Conservation (phyloP, 805 yeast species). For the Spathaspora boniae region DNA sequence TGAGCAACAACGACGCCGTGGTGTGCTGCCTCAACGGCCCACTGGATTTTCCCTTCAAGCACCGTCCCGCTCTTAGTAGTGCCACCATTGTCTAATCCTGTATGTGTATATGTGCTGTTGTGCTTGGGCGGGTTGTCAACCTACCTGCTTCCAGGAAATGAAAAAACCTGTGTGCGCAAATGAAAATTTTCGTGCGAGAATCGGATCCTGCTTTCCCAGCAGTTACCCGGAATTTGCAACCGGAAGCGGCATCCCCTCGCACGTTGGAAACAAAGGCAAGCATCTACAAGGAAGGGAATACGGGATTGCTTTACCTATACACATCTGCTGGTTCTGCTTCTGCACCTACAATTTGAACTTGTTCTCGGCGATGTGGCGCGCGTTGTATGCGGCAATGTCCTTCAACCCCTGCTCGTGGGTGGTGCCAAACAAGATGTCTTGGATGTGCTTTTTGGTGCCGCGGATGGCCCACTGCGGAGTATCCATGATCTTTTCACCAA, state of each 20-base stretch:
- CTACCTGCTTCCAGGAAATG: no score
- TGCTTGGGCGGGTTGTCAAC: no score
- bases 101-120: no score
- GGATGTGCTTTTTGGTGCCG: slow-evolving; percentile 60
- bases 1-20: slow-evolving; percentile 9
- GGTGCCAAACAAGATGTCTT: slow-evolving; percentile 35
- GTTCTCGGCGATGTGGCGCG: slow-evolving; percentile 23
- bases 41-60: not conserved
- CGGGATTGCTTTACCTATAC: not conserved
- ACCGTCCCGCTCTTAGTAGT: not conserved
- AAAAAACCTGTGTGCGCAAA: no score
- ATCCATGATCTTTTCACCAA: slow-evolving; percentile 46
- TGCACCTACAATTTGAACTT: slow-evolving; percentile 6
- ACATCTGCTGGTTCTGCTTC: not conserved
- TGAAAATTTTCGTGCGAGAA: no score
- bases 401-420: slow-evolving; percentile 45
- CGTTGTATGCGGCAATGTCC: slow-evolving; percentile 53
- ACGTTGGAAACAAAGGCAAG: no score
- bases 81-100: not conserved
- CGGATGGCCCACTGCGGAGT: slow-evolving; percentile 57
- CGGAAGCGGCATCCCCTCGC: no score
- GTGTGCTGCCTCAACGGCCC: slow-evolving; percentile 3
- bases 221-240: no score
- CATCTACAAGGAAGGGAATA: no score
- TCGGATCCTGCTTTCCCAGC: no score